Evolutionary conservation across 805 yeast genomes (phyloP).

Genomic region (Candida oleophila): DNA sequence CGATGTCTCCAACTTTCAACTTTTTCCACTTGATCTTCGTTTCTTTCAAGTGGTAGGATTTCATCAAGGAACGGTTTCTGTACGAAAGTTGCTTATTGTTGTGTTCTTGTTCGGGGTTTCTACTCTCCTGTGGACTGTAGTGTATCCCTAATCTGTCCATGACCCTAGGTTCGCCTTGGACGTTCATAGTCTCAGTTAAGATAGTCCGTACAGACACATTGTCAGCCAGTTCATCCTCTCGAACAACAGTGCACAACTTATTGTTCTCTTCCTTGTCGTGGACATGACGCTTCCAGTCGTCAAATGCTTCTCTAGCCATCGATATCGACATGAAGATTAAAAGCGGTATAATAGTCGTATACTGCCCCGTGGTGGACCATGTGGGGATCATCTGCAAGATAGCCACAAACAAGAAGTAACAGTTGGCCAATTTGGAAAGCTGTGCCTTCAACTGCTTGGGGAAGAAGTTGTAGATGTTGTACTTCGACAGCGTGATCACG

Average conservation of each 20-base stretch:
- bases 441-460: constrained; percentile 91
- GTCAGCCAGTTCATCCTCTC: constrained; percentile 27
- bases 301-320: constrained; percentile 89
- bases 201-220: constrained; percentile 39
- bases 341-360: constrained; percentile 89
- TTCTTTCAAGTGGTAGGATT: constrained; percentile 32
- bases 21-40: constrained; percentile 62
- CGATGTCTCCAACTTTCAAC: constrained; percentile 82
- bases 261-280: constrained; percentile 85
- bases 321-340: constrained; percentile 84
- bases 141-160: background rate
- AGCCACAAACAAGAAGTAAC: constrained; percentile 86
- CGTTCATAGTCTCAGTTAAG: constrained; percentile 32
- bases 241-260: constrained; percentile 23
- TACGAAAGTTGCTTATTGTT: background rate
- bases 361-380: constrained; percentile 96
- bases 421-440: constrained; percentile 88
- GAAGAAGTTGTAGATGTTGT: constrained; percentile 73
- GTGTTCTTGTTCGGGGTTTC: background rate
- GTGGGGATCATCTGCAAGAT: constrained; percentile 93
- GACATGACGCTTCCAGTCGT: constrained; percentile 83
- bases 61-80: constrained; percentile 15
- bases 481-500: constrained; percentile 80
- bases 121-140: background rate
- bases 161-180: background rate